A percentile compares a stretch with the other conserved stretches of the same genome.
phyloP scores from a whole-genome alignment of 768 basidiomycete species.

The Boletellus emodensis region DNA sequence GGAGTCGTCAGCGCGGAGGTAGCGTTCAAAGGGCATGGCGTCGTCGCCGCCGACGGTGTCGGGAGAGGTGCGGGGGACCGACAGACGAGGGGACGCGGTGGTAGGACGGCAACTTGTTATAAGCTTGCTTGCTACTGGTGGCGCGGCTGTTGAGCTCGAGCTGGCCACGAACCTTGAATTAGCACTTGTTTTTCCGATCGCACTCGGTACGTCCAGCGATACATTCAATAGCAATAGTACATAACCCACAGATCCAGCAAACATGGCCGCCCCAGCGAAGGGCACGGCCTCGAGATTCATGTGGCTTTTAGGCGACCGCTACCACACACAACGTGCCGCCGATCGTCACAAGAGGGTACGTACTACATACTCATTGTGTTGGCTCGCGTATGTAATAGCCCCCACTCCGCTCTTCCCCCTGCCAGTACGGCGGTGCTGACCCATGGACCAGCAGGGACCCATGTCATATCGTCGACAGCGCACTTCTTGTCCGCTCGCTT shows the following conservation, averaged over 20 bases:
- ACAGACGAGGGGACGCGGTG: not conserved
- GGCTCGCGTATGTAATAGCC: conserved; percentile 22
- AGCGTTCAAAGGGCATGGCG: conserved; percentile 42
- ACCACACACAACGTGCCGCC: conserved; percentile 11
- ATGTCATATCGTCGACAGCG: conserved; percentile 2
- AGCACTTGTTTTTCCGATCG: conserved; percentile 9
- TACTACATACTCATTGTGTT: conserved; percentile 14
- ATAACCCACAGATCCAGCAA: conserved; percentile 12
- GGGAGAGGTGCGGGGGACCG: not conserved
- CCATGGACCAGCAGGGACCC: conserved; percentile 7
- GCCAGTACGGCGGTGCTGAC: not conserved
- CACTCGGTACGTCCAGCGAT: too few relatives aligned
- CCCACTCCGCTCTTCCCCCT: not conserved
- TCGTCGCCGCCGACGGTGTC: conserved; percentile 4
- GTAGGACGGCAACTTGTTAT: not conserved
- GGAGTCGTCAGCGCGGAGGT: conserved; percentile 30
- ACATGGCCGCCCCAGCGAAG: conserved; percentile 3
- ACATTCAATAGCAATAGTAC: too few relatives aligned
- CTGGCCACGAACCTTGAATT: not conserved
- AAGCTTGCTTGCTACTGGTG: not conserved
- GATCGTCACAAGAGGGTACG: conserved; percentile 28
- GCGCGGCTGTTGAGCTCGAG: not conserved
- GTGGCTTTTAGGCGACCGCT: conserved; percentile 21
- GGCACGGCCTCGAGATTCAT: conserved; percentile 8
- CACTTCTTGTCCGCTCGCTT: conserved; percentile 4